phyloP scores from a whole-genome alignment of 2,329 filamentous ascomycete species.

The Cladophialophora psammophila region DNA sequence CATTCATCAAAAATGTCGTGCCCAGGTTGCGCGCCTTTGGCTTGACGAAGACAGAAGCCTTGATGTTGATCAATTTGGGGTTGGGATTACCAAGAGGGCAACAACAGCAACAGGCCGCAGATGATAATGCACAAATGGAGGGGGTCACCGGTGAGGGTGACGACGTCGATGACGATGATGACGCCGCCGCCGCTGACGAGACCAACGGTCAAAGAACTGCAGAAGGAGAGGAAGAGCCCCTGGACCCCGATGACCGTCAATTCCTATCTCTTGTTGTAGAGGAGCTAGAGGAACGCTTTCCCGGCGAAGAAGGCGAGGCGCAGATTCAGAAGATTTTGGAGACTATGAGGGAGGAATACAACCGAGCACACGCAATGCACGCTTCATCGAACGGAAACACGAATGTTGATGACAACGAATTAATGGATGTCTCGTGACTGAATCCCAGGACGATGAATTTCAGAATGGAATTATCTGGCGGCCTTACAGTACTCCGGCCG shows the following conservation, averaged over 20 bases:
- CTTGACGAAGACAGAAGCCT: conserved; percentile 56
- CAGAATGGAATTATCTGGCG: neutral
- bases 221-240: conserved; percentile 20
- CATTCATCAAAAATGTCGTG: conserved; percentile 49
- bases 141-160: conserved; percentile 18
- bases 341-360: conserved; percentile 27
- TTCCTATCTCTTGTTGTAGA: conserved; percentile 38
- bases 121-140: neutral
- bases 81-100: conserved; percentile 45
- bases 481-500: neutral
- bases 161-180: conserved; percentile 23
- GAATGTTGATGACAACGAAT: conserved; percentile 5
- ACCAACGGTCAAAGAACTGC: neutral
- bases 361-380: conserved; percentile 21
- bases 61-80: conserved; percentile 56
- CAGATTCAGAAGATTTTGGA: conserved; percentile 37
- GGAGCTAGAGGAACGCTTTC: conserved; percentile 39
- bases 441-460: neutral
- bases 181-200: conserved; percentile 14
- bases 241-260: conserved; percentile 30
- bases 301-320: conserved; percentile 37
- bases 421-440: neutral
- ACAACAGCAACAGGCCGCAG: neutral
- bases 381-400: conserved; percentile 13
- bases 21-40: conserved; percentile 49